Conservation (phyloP, 768 basidiomycete genomes). For the Collybiopsis confluens region DNA sequence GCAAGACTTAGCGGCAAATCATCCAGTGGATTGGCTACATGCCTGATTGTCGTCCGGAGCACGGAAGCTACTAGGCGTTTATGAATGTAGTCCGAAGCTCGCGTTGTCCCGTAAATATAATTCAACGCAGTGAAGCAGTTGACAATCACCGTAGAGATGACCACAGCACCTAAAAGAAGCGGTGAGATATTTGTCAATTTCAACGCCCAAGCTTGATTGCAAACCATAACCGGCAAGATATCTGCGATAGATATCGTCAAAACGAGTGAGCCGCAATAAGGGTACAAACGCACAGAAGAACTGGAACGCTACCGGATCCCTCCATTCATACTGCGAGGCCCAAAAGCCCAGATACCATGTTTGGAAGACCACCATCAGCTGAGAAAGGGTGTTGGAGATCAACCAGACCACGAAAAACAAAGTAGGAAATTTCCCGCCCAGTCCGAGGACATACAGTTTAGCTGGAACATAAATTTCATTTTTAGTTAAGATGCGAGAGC, state of each 20-base stretch:
- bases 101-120: conserved; percentile 36
- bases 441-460: conserved; percentile 31
- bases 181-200: too few relatives aligned
- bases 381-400: conserved; percentile 17
- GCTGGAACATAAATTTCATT: conserved; percentile 19
- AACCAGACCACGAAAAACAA: conserved; percentile 29
- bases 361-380: conserved; percentile 23
- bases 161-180: conserved; percentile 14
- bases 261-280: conserved; percentile 22
- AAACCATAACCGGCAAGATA: conserved; percentile 14
- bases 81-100: conserved; percentile 55
- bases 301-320: conserved; percentile 26
- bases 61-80: conserved; percentile 45
- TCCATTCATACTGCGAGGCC: conserved; percentile 36
- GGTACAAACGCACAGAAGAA: conserved; percentile 28
- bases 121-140: conserved; percentile 26
- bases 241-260: conserved; percentile 24
- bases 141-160: conserved; percentile 26
- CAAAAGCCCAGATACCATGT: conserved; percentile 44
- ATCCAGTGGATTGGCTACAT: not conserved
- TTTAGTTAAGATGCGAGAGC: not conserved
- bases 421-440: conserved; percentile 31
- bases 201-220: too few relatives aligned
- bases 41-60: conserved; percentile 59
- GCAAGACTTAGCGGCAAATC: not conserved